Base-by-base conservation (phyloP, 2,329 filamentous ascomycete species). In the Knoxdaviesia proteae region DNA sequence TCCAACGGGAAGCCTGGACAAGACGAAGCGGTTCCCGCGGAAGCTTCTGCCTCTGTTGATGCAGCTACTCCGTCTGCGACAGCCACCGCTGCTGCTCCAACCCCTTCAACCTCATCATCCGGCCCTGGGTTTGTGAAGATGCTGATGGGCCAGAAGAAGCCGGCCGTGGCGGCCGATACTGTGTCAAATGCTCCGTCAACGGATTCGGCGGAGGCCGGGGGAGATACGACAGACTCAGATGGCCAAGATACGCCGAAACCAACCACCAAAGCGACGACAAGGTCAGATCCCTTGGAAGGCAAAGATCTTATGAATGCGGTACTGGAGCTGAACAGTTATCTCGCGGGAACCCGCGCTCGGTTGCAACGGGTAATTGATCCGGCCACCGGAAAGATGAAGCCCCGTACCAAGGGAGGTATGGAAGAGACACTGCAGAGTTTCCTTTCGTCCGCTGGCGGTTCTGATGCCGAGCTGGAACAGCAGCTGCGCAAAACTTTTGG, bases 221-320 rank as follows among this genome's bases (percentile, higher is more conserved):
- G 81, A 37, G 62, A 64, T 3, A 64, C 65, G 3, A 45, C 42
- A 36, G 39, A 8, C 39, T 6, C 41, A 44, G 31, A 10, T 9
- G n/a, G 7, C 31, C 31, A 68, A 62, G 45, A 44, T 41, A 36
- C 6, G 7, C 5, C 7, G n/a, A n/a, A n/a, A 7, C n/a, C 7
- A 35, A 35, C 7, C 34, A 59, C 56, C 6, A 65, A 61, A 44
- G 50, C 56, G 3, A 37, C 2, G 29, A 2, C 47, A 52, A 2
- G 62, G 69, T 2, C 70, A 79, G 33, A 66, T 62, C 33, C 62
- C 0, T 61, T 80, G 34, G 76, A 86, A 54, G 86, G 84, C 9
- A 88, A 88, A 52, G 84, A 94, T 50, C 68, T 98, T 34, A 80
- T 74, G 50, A 69, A 75, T 40, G 86, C 90, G 0, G 82, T 90